Conservation (phyloP, 768 basidiomycete genomes). For the Epithele typhae region DNA sequence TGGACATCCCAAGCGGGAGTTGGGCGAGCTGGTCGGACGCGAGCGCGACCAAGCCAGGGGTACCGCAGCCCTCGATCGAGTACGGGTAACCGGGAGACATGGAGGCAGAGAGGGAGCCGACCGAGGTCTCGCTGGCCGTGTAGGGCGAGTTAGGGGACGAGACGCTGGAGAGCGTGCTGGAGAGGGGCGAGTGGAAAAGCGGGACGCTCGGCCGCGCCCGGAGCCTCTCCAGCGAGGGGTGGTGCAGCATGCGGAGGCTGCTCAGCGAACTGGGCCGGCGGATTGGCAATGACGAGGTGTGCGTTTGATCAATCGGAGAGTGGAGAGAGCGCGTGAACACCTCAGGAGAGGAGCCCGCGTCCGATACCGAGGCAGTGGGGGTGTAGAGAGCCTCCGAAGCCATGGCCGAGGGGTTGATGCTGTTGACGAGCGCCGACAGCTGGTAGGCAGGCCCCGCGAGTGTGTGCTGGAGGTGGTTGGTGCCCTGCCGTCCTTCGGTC, state of each 20-base stretch:
- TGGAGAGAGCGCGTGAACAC: slow-evolving; percentile 10
- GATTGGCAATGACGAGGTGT: slow-evolving; percentile 1
- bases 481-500: slow-evolving; percentile 73
- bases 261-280: slow-evolving; percentile 10
- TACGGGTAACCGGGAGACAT: neutral
- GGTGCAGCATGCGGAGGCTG: slow-evolving; percentile 13
- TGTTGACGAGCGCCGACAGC: slow-evolving; percentile 51
- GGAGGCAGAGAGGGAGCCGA: no score
- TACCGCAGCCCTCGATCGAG: no score
- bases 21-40: slow-evolving; percentile 1
- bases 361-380: slow-evolving; percentile 8
- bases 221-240: slow-evolving; percentile 12
- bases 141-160: slow-evolving; percentile 9
- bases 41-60: no score
- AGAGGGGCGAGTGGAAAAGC: slow-evolving; percentile 10
- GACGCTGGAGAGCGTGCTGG: slow-evolving; percentile 7
- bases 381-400: slow-evolving; percentile 5
- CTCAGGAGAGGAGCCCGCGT: slow-evolving; percentile 12
- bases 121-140: neutral
- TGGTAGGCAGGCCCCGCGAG: slow-evolving; percentile 62
- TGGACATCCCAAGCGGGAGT: slow-evolving; percentile 8
- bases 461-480: slow-evolving; percentile 57
- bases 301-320: slow-evolving; percentile 3
- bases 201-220: slow-evolving; percentile 9
- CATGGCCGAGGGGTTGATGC: slow-evolving; percentile 27